Base-by-base conservation (phyloP, 2,329 filamentous ascomycete genomes). In the Colletotrichum lini region DNA sequence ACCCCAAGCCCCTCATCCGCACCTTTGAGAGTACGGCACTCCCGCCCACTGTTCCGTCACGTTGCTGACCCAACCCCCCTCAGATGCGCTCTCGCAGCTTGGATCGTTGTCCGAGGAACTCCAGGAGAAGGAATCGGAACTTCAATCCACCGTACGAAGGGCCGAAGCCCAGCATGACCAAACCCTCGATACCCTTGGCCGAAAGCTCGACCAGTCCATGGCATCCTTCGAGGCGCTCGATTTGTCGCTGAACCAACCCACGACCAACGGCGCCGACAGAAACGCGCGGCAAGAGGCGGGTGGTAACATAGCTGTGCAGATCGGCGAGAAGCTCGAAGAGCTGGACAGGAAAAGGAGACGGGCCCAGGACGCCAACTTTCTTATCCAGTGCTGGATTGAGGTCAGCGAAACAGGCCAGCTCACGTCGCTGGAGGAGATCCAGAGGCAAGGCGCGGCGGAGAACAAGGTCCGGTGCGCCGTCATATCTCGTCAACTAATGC, bases 321-420 rank as follows among this genome's bases (percentile, higher is more conserved):
- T 98, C 63, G 96, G 96, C 76, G 95, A 97, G 83, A 92, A 92
- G 78, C 86, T 99, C 13, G 96, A 99, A 83, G 96, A 98, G 80
- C 87, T 99, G 71, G 96, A 99, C 82, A 91, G 94, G 78, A 97
- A 99, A 83, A 88, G 95, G 76, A 92, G 94, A 79, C 88, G 96
- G 71, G 96, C 96, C 42, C 88, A 96, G 80, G 96, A 99, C 84
- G 95, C 96, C 72, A 96, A 94, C 79, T 98, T 98, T 80, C 83
- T 99, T 70, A 95, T 99, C 74, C 93, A 97, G 79, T 99, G 96
- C 84, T 99, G 96, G 96, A 91, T 94, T 50, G 96, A 98, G 78
- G 94, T 99, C 76, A 95, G 92, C 81, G 95, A 98, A 78, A 92
- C 92, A 10, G 96, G 96, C 4, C 91, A 96, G 76, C 87, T 98